Evolutionary conservation across 108 stramenopile genomes (phyloP), one percentile per base, ranked within the genome.

Genomic region (Nitzschia sp.): DNA sequence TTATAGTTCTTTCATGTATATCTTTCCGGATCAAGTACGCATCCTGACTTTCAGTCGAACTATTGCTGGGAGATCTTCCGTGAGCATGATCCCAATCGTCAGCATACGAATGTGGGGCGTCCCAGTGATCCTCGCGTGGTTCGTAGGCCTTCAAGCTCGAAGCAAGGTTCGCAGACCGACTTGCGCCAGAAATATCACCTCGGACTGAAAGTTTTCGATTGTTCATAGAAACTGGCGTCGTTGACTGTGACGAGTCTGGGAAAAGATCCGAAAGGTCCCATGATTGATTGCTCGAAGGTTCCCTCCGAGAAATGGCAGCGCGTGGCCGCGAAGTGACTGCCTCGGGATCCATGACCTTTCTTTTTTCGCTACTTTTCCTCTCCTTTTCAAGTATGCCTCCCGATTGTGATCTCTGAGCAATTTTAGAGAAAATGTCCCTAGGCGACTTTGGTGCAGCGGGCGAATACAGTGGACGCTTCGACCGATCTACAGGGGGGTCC

Each of bases 1-100:
- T 42, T 42, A 42, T 13, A 42, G 38, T 13, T 6, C 38, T 13
- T 42, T 42, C 38, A 42, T 42, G 8, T 8, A 19, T 5, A 19
- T 59, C 30, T 62, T 42, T 25, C n/a, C 33, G 15, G 24, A 62
- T 62, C 25, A 62, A 46, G 32, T 24, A 23, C 4, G 61, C 61
- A 2, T 62, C 61, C 21, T 51, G 49, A 46, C 61, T 62, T 42
- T 42, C 61, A 2, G 23, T 62, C 1, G 61, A 62, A 6, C 32
- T 34, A 42, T 62, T 62, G 5, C 61, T 45, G 0, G 61, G 61
- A 15, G 61, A 62, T 34, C 38, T 45, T 13, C 46, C 33, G 1
- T 46, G 35, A 1, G 18, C n/a, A 23, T 62, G 32, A 38, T 19
- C 46, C 61, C 61, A 62, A 24, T n/a, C 24, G n/a, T 45, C 61